Base-by-base conservation (phyloP, 768 basidiomycete species). In the Dacryopinax spathularia region DNA sequence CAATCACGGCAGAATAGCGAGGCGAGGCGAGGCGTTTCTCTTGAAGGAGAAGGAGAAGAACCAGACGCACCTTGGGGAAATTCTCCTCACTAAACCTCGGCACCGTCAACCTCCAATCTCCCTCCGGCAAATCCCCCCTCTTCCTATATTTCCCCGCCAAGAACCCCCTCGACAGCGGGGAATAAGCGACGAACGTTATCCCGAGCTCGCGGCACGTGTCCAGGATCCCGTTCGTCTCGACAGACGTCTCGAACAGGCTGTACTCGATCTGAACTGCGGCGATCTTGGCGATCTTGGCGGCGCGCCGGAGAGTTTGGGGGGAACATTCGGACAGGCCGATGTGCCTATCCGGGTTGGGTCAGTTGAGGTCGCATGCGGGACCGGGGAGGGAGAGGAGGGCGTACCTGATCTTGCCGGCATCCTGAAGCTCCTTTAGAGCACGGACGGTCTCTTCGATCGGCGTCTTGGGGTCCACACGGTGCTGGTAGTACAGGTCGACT, bases 131-230 rank as follows among this genome's bases (percentile, higher is more conserved):
- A 29, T 56, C 48, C 3, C 13, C 10, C 10, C 48, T 10, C 5
- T 29, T 56, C 48, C 31, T 10, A 29, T 27, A 56, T 6, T 18
- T 3, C 5, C 48, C 60, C 61, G 64, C 12, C 20, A 75, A 64
- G 44, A 75, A 67, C 9, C 75, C 75, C 44, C 71, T 71, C 7
- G 72, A 74, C 7, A 75, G 68, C 2, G 75, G 75, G 5, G 77
- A 75, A 68, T 77, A 79, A 18, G 78, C 77, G 62, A 77, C 69
- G 61, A 79, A 68, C 2, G 72, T 66, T 29, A 79, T 72, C 31
- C 77, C 78, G 20, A 79, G 71, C 66, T 80, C 79, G 16, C 72
- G 70, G 2, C 75, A 75, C 16, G 74, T 66, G 13, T 72, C 68
- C 62, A 73, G 70, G 10, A 72, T 48, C 10, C 71, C 73, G 64